Evolutionary conservation across 352 stramenopile species (phyloP), one percentile per base, ranked within the genome.

Genomic region (Peronospora tabacina): DNA sequence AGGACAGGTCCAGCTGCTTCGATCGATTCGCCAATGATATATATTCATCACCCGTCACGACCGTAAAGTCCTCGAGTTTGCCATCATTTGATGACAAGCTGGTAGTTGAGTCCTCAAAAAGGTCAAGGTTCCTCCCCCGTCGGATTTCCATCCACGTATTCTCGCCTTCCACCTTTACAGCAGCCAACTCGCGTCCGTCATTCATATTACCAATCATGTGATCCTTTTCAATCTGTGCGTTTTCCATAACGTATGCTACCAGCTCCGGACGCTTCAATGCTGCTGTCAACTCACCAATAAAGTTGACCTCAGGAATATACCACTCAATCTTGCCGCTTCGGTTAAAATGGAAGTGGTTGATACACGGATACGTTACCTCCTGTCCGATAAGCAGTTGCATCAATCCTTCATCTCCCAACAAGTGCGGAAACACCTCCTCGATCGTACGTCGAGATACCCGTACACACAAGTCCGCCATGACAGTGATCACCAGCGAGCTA

Each of bases 401-500:
- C 12, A 80, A 46, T 28, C 30, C 44, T 32, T 65, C 39, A 26
- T 81, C 55, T 26, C 36, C 39, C 4, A 77, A n/a, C 22, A 82
- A 26, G 19, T 74, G 60, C 2, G 68, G 70, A 42, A 82, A 85
- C 8, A 85, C 55, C 39, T 72, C 46, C 32, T 75, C 63, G 22
- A 85, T 68, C n/a, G 72, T 80, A n/a, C 57, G 59, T 7, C 61
- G 66, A 20, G 64, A 78, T 38, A 77, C 66, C 2, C 67, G 63
- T 33, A 82, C 66, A 5, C 62, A 33, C 30, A 85, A 44, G 6
- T 64, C 49, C 6, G 55, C 66, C 8, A 38, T 51, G 9, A 70
- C 63, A 5, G 38, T 47, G 40, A 78, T 53, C 17, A 72, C 49
- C 0, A 73, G 37, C n/a, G 34, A 35, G 7, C 38, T 37, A 0